These are phyloP conservation scores for Exsudoporus frostii DNA, from an alignment of 768 basidiomycete genomes.

Conservation along the genomic window DNA sequence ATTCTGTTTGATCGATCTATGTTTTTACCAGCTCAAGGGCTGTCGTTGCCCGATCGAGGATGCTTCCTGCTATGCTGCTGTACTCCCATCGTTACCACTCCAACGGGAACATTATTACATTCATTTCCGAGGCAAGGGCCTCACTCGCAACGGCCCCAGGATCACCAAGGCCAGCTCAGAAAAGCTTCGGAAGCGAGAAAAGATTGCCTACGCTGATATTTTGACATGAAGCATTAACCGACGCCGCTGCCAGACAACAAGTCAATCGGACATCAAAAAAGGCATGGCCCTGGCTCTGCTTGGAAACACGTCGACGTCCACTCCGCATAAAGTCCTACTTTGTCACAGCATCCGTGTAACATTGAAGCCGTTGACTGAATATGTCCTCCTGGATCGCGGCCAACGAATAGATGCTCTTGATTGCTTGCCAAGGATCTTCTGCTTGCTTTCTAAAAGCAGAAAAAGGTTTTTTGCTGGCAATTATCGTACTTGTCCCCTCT, in stretches of 20 bases:
- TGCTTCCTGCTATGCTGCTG: not conserved
- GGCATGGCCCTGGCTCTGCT: not conserved
- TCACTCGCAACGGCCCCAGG: not conserved
- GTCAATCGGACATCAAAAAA: not conserved
- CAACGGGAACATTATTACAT: not conserved
- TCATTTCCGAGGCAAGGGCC: not conserved
- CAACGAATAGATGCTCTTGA: not conserved
- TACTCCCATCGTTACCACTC: not conserved
- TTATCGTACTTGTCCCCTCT: not conserved
- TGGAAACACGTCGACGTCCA: not conserved
- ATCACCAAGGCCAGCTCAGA: not conserved
- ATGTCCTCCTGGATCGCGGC: conserved; percentile 1
- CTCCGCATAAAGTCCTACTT: conserved; percentile 1
- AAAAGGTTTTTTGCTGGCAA: not conserved
- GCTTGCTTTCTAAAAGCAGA: not conserved
- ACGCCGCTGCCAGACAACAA: not conserved
- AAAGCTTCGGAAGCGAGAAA: conserved; percentile 7
- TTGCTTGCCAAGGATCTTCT: not conserved
- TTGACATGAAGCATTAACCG: not conserved
- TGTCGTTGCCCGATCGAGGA: conserved; percentile 1
- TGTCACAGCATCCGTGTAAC: not conserved
- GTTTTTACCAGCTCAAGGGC: not conserved
- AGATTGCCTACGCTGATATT: not conserved
- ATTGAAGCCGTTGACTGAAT: conserved; percentile 1
- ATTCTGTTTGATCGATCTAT: not conserved